Conservation (phyloP, 1,284 basidiomycete genomes). For the Pseudozyma sp. region DNA sequence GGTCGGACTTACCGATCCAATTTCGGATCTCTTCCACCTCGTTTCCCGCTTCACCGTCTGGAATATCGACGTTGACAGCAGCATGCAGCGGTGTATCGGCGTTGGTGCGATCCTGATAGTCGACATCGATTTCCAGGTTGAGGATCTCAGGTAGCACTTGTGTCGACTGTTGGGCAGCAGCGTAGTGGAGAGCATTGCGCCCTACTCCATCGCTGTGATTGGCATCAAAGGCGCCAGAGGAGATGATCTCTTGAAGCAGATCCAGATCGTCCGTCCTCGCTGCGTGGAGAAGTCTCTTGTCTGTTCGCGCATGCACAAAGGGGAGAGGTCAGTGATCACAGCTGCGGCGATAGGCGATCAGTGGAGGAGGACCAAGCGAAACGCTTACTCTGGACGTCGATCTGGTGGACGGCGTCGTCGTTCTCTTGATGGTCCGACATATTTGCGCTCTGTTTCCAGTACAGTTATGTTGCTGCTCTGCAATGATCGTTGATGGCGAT, state of each 20-base stretch:
- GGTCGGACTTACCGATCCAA: slow-evolving; percentile 69
- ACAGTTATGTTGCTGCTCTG: background rate
- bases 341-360: background rate
- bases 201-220: slow-evolving; percentile 63
- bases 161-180: slow-evolving; percentile 50
- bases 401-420: slow-evolving; percentile 40
- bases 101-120: slow-evolving; percentile 79
- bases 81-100: slow-evolving; percentile 85
- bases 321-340: background rate
- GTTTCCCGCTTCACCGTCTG: slow-evolving; percentile 22
- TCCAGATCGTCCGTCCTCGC: slow-evolving; percentile 61
- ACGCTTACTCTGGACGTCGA: slow-evolving; percentile 48
- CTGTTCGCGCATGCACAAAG: slow-evolving; percentile 13
- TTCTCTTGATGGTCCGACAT: slow-evolving; percentile 43
- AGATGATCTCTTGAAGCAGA: slow-evolving; percentile 54
- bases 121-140: slow-evolving; percentile 78
- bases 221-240: slow-evolving; percentile 54
- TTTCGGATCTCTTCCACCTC: slow-evolving; percentile 75
- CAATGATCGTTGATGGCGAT: background rate
- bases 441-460: background rate
- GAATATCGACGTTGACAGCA: slow-evolving; percentile 73
- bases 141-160: slow-evolving; percentile 61
- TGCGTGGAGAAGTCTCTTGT: slow-evolving; percentile 59
- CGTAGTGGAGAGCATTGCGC: slow-evolving; percentile 66
- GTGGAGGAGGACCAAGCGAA: background rate